Conservation (phyloP, 768 basidiomycete species). For the Lenzites betulinus region DNA sequence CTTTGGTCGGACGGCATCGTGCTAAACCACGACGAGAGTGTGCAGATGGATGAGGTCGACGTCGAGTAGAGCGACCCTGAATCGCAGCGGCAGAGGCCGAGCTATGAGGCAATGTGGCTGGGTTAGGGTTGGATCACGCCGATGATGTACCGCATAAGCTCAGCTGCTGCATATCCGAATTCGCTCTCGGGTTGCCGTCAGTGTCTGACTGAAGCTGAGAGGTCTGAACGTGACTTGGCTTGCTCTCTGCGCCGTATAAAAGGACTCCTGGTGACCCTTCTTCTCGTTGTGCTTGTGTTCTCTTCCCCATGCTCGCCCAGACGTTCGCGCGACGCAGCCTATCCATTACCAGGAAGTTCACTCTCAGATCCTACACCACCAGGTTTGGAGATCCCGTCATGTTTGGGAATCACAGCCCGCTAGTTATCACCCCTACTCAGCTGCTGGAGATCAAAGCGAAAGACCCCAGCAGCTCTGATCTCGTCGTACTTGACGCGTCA, state of each 20-base stretch:
- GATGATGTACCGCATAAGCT: not conserved
- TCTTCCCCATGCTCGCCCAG: slow-evolving; percentile 7
- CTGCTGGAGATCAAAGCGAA: slow-evolving; percentile 33
- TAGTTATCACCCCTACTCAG: slow-evolving; percentile 54
- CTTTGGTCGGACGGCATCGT: slow-evolving; percentile 94
- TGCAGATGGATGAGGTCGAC: slow-evolving; percentile 2
- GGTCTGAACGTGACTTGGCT: not conserved
- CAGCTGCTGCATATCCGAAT: not conserved
- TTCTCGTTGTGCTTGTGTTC: not conserved
- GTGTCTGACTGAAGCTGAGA: not conserved
- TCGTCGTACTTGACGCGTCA: slow-evolving; percentile 69
- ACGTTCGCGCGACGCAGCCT: not conserved
- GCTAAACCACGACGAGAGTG: not conserved
- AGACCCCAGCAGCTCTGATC: slow-evolving; percentile 17
- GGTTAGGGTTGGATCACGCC: slow-evolving; percentile 16
- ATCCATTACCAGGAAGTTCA: not conserved
- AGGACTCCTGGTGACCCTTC: not conserved
- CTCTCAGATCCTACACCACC: slow-evolving; percentile 23
- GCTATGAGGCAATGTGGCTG: slow-evolving; percentile 12
- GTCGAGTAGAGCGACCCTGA: slow-evolving; percentile 9
- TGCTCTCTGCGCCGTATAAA: not conserved
- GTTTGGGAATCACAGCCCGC: slow-evolving; percentile 39
- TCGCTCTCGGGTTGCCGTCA: not conserved
- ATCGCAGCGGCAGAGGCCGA: slow-evolving; percentile 9
- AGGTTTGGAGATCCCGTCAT: slow-evolving; percentile 40